Conservation (phyloP, 176 grass and related monocot genomes). For the Triticum turgidum region DNA sequence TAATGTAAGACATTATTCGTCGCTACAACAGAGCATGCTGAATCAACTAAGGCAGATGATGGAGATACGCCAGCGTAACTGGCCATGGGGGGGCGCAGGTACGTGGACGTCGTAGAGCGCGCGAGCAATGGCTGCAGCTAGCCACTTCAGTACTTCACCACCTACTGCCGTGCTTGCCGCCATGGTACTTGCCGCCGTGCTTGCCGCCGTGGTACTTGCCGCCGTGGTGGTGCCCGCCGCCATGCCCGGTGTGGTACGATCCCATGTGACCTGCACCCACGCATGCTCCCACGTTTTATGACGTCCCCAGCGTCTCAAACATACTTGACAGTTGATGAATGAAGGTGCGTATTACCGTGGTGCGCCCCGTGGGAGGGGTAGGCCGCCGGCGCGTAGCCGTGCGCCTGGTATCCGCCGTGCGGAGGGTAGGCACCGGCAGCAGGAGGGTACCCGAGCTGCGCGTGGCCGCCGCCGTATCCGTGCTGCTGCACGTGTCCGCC, state of each 20-base stretch:
- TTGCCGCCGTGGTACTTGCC: too few relatives aligned
- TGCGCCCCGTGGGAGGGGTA: conserved; percentile 21
- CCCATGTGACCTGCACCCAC: conserved; percentile 27
- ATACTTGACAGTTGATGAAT: too few relatives aligned
- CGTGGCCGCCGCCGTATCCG: not conserved
- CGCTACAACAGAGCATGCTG: not conserved
- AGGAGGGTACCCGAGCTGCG: conserved; percentile 10
- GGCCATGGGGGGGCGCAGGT: not conserved
- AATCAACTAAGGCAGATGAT: not conserved
- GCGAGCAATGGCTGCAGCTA: not conserved
- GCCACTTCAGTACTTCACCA: not conserved
- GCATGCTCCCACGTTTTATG: too few relatives aligned
- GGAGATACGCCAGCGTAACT: not conserved
- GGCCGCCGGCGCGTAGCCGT: conserved; percentile 32
- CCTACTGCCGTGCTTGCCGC: conserved; percentile 35
- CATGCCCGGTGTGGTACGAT: conserved; percentile 35
- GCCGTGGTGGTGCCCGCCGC: not conserved
- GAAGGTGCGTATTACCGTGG: not conserved
- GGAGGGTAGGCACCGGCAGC: conserved; percentile 28
- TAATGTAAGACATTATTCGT: too few relatives aligned
- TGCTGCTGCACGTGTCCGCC: not conserved
- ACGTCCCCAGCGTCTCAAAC: too few relatives aligned
- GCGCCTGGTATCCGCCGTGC: not conserved
- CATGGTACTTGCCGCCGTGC: conserved; percentile 37
- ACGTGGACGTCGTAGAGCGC: not conserved